phyloP scores from a whole-genome alignment of 805 yeast genomes.

The Lipomyces starkeyi region DNA sequence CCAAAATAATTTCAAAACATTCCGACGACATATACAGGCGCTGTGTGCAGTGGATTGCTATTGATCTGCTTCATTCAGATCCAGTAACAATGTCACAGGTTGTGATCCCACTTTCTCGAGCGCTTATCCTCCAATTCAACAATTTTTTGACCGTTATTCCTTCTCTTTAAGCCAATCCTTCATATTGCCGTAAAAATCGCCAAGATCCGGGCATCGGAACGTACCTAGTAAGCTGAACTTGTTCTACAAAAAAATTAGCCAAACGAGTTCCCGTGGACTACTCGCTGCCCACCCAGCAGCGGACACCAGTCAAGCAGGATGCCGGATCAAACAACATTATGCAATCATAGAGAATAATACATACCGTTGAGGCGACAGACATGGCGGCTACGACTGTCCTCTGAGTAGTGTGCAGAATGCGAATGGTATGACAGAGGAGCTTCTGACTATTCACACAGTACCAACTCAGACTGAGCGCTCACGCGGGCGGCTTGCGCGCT shows the following conservation, averaged over 20 bases:
- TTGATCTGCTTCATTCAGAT: background rate
- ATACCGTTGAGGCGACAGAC: slow-evolving; percentile 33
- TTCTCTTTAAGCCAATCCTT: background rate
- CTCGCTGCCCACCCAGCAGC: background rate
- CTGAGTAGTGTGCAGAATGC: background rate
- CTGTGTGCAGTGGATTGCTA: background rate
- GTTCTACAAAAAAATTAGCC: slow-evolving; percentile 22
- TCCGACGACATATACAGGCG: background rate
- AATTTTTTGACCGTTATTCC: background rate
- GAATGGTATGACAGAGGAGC: background rate
- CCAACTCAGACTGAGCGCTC: background rate
- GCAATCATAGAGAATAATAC: background rate
- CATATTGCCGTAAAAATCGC: background rate
- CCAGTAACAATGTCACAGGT: background rate
- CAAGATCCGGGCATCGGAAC: background rate
- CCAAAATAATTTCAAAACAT: background rate
- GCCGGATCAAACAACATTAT: background rate
- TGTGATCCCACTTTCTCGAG: background rate
- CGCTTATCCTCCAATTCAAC: background rate
- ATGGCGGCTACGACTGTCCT: slow-evolving; percentile 16
- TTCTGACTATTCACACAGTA: background rate
- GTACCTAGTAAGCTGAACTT: slow-evolving; percentile 35
- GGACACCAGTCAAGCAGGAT: background rate
- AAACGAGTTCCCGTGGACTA: background rate
- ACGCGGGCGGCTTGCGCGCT: background rate